Evolutionary conservation across 23 red algal genomes (phyloP).

Genomic region (Gracilaria gracilis): DNA sequence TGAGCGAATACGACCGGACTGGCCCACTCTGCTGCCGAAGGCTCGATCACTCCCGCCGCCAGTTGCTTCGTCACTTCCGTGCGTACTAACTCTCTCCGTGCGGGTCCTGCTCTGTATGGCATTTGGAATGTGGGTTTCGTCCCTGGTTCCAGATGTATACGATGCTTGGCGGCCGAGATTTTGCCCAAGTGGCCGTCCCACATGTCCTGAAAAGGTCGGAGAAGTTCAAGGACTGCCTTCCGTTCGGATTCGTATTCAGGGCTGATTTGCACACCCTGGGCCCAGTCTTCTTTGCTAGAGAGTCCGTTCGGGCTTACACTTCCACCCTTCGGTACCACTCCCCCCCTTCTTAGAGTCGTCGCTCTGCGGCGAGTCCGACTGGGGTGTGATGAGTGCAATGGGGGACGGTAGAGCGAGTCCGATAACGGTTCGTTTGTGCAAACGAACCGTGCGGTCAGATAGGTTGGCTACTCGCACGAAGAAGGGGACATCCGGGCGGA

Average conservation of each 20-base stretch:
- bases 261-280: background rate
- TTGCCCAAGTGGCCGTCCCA: background rate
- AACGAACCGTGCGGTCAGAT: background rate
- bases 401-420: background rate
- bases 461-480: slow-evolving; percentile 23
- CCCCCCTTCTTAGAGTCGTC: background rate
- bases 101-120: background rate
- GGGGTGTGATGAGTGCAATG: background rate
- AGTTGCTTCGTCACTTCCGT: slow-evolving; percentile 2
- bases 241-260: background rate
- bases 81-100: background rate
- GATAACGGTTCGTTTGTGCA: slow-evolving; percentile 25
- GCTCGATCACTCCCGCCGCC: background rate
- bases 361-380: background rate
- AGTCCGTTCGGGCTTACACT: too few species aligned
- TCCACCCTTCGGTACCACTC: background rate
- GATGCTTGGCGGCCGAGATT: background rate
- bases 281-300: background rate
- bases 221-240: background rate
- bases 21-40: slow-evolving; percentile 18
- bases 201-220: too few species aligned
- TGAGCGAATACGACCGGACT: slow-evolving; percentile 3
- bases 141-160: slow-evolving; percentile 35
- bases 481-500: slow-evolving; percentile 25
- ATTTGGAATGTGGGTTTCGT: background rate